phyloP scores from a whole-genome alignment of 2,329 filamentous ascomycete genomes.

The Dothiorella sarmentorum region DNA sequence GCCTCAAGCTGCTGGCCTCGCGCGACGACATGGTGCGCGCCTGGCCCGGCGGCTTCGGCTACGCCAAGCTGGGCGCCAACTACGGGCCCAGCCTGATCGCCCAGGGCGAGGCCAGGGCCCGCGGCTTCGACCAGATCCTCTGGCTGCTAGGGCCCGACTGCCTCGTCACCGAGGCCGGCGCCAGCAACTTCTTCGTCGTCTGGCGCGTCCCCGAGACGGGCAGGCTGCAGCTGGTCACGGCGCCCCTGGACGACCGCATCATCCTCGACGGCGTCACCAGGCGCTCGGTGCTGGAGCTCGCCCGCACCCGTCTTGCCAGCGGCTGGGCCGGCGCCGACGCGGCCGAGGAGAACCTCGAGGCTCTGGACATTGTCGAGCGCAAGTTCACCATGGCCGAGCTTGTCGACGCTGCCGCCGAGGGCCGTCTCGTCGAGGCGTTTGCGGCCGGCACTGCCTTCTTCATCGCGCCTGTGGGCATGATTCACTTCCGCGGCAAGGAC shows the following conservation, averaged over 20 bases:
- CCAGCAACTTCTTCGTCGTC: slow-evolving; percentile 87
- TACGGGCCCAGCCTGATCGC: slow-evolving; percentile 82
- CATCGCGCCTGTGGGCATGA: slow-evolving; percentile 44
- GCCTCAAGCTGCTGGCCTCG: slow-evolving; percentile 71
- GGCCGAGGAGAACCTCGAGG: slow-evolving; percentile 32
- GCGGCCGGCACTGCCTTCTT: slow-evolving; percentile 75
- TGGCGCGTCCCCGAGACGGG: slow-evolving; percentile 63
- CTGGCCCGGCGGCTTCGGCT: slow-evolving; percentile 91
- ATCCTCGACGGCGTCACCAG: slow-evolving; percentile 90
- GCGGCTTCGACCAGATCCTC: slow-evolving; percentile 85
- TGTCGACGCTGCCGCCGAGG: slow-evolving; percentile 67
- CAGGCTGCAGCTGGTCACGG: slow-evolving; percentile 71
- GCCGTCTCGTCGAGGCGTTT: slow-evolving; percentile 78
- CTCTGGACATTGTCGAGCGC: slow-evolving; percentile 71
- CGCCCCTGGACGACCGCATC: slow-evolving; percentile 75
- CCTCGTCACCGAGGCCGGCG: slow-evolving; percentile 85
- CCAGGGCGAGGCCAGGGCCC: slow-evolving; percentile 67
- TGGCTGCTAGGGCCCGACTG: slow-evolving; percentile 81
- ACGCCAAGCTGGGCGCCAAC: slow-evolving; percentile 89
- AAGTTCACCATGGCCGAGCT: slow-evolving; percentile 80
- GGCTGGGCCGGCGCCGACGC: slow-evolving; percentile 24
- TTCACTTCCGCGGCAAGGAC: slow-evolving; percentile 45
- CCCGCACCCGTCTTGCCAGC: slow-evolving; percentile 56
- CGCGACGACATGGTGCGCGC: slow-evolving; percentile 81
- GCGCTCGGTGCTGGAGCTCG: slow-evolving; percentile 72